These are phyloP conservation scores for Leptodermis oblonga DNA, from an alignment of 257 asterid species.

Conservation along the genomic window DNA sequence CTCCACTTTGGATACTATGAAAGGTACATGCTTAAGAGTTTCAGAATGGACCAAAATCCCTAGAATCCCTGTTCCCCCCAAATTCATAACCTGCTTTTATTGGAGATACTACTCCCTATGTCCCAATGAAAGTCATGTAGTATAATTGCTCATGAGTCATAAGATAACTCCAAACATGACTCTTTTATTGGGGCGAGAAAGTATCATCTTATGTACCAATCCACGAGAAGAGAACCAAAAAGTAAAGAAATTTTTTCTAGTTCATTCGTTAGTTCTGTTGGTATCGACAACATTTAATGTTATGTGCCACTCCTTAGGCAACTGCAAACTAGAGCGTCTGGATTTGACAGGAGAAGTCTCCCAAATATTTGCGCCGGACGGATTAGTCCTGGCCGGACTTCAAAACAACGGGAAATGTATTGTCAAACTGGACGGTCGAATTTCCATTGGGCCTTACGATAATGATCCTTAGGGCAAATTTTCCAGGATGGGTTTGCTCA, in stretches of 20 bases:
- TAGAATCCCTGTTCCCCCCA: neutral
- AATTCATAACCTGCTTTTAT: neutral
- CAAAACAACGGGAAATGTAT: constrained; percentile 35
- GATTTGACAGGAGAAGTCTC: constrained; percentile 65
- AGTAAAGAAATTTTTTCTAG: neutral
- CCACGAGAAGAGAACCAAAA: no score
- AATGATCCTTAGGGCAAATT: constrained; percentile 56
- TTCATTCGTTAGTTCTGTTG: neutral
- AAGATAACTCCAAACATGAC: no score
- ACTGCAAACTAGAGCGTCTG: constrained; percentile 66
- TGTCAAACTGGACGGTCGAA: constrained; percentile 31
- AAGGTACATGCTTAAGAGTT: constrained; percentile 37
- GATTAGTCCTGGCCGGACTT: constrained; percentile 42
- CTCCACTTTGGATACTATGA: constrained; percentile 48
- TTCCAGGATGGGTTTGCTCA: neutral
- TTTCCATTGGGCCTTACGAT: constrained; percentile 53
- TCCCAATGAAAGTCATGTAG: no score
- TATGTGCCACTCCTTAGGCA: constrained; percentile 39
- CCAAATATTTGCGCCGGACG: constrained; percentile 31
- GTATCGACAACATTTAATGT: constrained; percentile 3
- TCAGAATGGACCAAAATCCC: neutral
- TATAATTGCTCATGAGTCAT: no score
- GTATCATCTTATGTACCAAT: no score
- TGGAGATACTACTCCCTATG: no score
- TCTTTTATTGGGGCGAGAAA: no score